phyloP scores from a whole-genome alignment of 2,329 filamentous ascomycete species.

The Coniosporium tulheliwenetii region DNA sequence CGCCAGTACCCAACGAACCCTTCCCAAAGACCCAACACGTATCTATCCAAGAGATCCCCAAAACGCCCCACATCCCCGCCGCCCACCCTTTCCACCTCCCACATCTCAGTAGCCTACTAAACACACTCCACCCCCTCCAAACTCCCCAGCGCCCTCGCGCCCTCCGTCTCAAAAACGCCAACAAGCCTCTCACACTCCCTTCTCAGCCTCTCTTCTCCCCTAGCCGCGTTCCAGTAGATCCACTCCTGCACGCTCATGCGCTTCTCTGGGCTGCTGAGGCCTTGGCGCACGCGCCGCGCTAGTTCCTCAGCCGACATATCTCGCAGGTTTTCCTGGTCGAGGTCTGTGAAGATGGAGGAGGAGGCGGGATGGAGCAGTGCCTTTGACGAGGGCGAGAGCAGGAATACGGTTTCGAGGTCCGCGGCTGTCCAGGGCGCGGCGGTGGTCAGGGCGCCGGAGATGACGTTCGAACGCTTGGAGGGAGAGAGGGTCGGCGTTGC shows the following conservation, averaged over 20 bases:
- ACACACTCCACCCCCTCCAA: constrained; percentile 52
- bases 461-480: constrained; percentile 28
- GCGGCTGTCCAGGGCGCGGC: constrained; percentile 53
- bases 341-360: not conserved
- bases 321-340: not conserved
- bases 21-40: no score
- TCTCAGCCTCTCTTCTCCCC: constrained; percentile 66
- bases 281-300: constrained; percentile 28
- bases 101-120: no score
- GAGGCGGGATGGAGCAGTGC: constrained; percentile 4
- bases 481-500: constrained; percentile 20
- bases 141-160: constrained; percentile 57
- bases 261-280: constrained; percentile 61
- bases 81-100: no score
- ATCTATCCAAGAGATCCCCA: no score
- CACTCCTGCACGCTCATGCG: constrained; percentile 89
- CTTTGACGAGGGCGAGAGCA: constrained; percentile 21
- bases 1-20: no score
- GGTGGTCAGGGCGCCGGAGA: constrained; percentile 32
- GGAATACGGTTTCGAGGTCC: constrained; percentile 60
- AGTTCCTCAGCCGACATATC: constrained; percentile 13
- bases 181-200: constrained; percentile 74
- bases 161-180: constrained; percentile 68
- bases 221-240: constrained; percentile 66
- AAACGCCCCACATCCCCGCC: no score